These are phyloP conservation scores for Monosporascus sp. DNA, from an alignment of 2,329 filamentous ascomycete genomes.

Conservation along the genomic window DNA sequence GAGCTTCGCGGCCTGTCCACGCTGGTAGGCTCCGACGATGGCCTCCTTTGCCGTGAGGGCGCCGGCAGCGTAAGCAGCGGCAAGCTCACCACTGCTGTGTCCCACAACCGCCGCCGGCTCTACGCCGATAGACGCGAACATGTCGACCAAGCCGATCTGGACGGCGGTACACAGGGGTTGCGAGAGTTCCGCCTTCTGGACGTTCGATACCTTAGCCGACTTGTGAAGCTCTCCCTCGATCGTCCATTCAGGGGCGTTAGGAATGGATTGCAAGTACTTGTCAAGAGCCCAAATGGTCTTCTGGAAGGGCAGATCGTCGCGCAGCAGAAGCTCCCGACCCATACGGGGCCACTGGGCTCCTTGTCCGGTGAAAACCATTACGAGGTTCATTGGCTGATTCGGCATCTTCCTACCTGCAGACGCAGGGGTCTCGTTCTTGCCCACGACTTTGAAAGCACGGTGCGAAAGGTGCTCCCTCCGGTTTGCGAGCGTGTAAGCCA, in stretches of 20 bases:
- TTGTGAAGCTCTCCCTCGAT: conserved; percentile 1
- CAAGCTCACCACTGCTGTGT: conserved; percentile 39
- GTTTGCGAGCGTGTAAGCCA: background rate
- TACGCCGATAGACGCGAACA: conserved; percentile 17
- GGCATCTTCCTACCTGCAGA: background rate
- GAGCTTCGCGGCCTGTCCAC: conserved; percentile 28
- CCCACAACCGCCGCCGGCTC: conserved; percentile 27
- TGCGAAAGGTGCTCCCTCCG: background rate
- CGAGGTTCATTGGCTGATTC: background rate
- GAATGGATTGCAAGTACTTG: background rate
- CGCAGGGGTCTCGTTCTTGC: background rate
- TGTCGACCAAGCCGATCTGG: conserved; percentile 27
- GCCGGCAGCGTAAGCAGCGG: conserved; percentile 32
- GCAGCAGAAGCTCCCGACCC: conserved; percentile 17
- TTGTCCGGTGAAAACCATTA: conserved; percentile 22
- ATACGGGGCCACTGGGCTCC: conserved; percentile 31
- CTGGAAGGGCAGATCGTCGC: conserved; percentile 1
- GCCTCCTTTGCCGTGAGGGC: conserved; percentile 26
- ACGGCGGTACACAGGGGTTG: conserved; percentile 31
- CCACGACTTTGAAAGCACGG: background rate
- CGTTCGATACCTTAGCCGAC: conserved; percentile 1
- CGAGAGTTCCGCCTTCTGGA: conserved; percentile 11
- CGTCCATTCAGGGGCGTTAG: conserved; percentile 1
- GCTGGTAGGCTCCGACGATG: conserved; percentile 36
- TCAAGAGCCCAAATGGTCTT: conserved; percentile 1